Evolutionary conservation across 257 asterid species (phyloP).

Genomic region (Ballota nigra): DNA sequence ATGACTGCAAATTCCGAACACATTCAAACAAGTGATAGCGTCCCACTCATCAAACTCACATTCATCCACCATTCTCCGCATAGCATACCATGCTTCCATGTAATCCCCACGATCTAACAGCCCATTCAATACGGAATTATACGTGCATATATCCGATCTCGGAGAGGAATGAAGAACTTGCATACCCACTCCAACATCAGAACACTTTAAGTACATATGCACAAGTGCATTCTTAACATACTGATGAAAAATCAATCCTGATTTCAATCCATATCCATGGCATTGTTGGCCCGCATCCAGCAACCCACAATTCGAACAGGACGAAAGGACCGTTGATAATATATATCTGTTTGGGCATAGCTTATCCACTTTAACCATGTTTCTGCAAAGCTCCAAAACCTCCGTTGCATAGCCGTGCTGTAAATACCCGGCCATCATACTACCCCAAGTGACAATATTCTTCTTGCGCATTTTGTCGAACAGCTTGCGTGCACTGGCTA

Average conservation of each 20-base stretch:
- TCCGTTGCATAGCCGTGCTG: slow-evolving; percentile 42
- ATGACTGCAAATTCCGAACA: slow-evolving; percentile 59
- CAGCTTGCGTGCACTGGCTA: slow-evolving; percentile 50
- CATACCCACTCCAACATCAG: slow-evolving; percentile 45
- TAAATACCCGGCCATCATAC: slow-evolving; percentile 68
- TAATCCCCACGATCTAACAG: slow-evolving; percentile 46
- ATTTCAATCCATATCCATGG: slow-evolving; percentile 69
- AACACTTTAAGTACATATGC: slow-evolving; percentile 50
- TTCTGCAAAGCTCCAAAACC: slow-evolving; percentile 45
- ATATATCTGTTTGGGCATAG: slow-evolving; percentile 58
- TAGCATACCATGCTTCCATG: slow-evolving; percentile 43
- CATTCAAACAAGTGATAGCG: slow-evolving; percentile 50
- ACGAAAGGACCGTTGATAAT: slow-evolving; percentile 67
- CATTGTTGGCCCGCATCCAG: slow-evolving; percentile 65
- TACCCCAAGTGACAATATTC: slow-evolving; percentile 74
- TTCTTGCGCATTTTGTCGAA: slow-evolving; percentile 69
- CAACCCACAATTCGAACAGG: slow-evolving; percentile 55
- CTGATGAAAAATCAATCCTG: slow-evolving; percentile 62
- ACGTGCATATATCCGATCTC: slow-evolving; percentile 53
- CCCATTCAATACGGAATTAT: slow-evolving; percentile 58
- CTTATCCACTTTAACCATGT: slow-evolving; percentile 47
- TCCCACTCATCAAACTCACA: slow-evolving; percentile 54
- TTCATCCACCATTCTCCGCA: slow-evolving; percentile 48
- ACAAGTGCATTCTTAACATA: slow-evolving; percentile 74
- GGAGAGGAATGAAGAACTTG: slow-evolving; percentile 48